Conservation (phyloP, 2,329 filamentous ascomycete species). For the Macrophomina tecta region DNA sequence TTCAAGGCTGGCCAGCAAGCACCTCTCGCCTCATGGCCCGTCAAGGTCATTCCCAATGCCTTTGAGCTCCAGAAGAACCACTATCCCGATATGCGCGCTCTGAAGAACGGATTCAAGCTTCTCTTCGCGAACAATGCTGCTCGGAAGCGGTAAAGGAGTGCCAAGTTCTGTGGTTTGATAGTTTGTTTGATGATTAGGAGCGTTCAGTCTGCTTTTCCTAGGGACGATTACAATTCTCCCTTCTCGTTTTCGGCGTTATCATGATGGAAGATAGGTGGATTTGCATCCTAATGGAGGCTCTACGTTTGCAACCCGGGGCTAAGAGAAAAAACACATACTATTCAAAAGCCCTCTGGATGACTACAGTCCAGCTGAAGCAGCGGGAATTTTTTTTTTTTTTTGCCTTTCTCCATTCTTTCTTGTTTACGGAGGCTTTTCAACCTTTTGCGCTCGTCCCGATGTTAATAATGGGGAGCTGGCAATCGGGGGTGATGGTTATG, state of each 20-base stretch:
- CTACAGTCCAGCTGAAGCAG: background rate
- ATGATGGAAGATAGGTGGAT: slow-evolving; percentile 1
- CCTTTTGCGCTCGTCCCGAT: background rate
- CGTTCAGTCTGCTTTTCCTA: background rate
- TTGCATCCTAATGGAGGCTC: background rate
- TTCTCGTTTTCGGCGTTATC: slow-evolving; percentile 11
- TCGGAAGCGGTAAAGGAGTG: slow-evolving; percentile 6
- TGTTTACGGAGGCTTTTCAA: slow-evolving; percentile 1
- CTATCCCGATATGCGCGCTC: slow-evolving; percentile 92
- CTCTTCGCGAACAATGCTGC: slow-evolving; percentile 63
- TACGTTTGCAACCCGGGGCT: background rate
- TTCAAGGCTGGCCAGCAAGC: slow-evolving; percentile 89
- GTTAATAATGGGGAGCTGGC: background rate
- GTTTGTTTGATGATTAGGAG: background rate
- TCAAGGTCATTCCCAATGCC: slow-evolving; percentile 90
- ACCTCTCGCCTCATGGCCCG: slow-evolving; percentile 76
- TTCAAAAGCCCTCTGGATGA: no score
- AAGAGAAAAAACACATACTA: background rate
- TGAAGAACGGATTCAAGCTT: slow-evolving; percentile 97
- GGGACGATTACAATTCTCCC: slow-evolving; percentile 1
- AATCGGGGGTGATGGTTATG: background rate
- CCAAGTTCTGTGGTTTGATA: background rate
- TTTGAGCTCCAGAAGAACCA: slow-evolving; percentile 88
- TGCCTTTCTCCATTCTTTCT: no score
- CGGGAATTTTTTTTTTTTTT: background rate